A percentile compares a stretch with the other conserved stretches of the same genome.
These are phyloP conservation scores for Plasmodium inui DNA, from an alignment of 169 alveolate species.

Conservation along the genomic window DNA sequence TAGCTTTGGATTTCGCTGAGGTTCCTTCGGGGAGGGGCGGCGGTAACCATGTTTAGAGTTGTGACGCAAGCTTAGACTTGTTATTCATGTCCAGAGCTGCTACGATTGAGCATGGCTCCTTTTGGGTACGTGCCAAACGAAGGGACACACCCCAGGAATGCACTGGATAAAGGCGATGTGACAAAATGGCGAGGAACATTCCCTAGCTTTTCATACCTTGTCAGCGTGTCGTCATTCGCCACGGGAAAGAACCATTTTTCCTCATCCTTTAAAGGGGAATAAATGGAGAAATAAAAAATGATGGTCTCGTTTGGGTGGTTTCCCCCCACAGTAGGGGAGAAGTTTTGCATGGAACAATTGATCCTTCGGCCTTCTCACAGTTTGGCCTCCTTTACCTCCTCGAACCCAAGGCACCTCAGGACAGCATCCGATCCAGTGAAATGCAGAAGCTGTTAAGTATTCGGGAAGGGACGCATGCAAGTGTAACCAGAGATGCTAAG, in stretches of 20 bases:
- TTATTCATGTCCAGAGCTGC: too few relatives aligned
- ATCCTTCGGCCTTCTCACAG: neutral
- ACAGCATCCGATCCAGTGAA: constrained; percentile 41
- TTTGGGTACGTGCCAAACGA: neutral
- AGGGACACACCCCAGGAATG: neutral
- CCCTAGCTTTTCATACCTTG: constrained; percentile 1
- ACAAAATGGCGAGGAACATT: neutral
- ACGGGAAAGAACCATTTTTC: constrained; percentile 70
- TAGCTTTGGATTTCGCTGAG: constrained; percentile 26
- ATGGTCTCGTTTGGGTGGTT: neutral
- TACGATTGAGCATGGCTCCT: neutral
- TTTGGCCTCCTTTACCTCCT: constrained; percentile 28
- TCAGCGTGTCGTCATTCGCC: constrained; percentile 27
- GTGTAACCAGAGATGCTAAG: neutral
- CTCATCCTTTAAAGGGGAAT: constrained; percentile 24
- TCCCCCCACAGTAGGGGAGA: neutral
- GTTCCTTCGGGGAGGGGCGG: neutral
- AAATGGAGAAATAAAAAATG: neutral
- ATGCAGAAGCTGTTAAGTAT: constrained; percentile 7
- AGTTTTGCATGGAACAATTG: neutral
- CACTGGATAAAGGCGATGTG: neutral
- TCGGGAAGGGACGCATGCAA: neutral
- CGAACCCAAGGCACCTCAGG: constrained; percentile 45
- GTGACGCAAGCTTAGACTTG: too few relatives aligned
- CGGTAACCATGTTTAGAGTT: too few relatives aligned